Percentiles rank a stretch among this genome's conserved stretches.
phyloP scores from a whole-genome alignment of 2,329 filamentous ascomycete genomes.

The Fusarium dimerum region DNA sequence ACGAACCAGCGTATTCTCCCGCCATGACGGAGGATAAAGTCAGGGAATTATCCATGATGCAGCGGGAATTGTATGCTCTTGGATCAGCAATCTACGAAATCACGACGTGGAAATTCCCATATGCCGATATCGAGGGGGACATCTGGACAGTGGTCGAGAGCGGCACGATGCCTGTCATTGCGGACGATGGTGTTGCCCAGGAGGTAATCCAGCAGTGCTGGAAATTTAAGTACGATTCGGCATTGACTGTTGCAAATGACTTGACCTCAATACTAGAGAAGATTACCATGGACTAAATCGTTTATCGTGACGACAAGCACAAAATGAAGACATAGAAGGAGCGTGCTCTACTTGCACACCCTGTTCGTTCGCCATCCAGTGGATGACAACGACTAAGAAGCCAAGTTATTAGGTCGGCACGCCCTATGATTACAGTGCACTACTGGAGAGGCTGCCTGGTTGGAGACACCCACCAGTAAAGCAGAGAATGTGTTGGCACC shows the following conservation, averaged over 20 bases:
- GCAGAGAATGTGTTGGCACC: too few species aligned
- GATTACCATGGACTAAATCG: neutral
- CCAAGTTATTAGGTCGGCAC: too few species aligned
- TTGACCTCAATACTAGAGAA: slow-evolving; percentile 1
- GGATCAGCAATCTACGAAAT: slow-evolving; percentile 6
- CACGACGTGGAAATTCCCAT: slow-evolving; percentile 5
- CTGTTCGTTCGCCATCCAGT: too few species aligned
- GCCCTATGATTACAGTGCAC: too few species aligned
- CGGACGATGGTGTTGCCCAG: slow-evolving; percentile 1
- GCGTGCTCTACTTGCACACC: too few species aligned
- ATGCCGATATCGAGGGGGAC: slow-evolving; percentile 1
- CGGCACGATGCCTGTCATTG: slow-evolving; percentile 3
- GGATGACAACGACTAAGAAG: too few species aligned
- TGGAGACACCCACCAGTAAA: too few species aligned
- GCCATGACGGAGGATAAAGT: slow-evolving; percentile 4
- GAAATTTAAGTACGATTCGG: slow-evolving; percentile 6
- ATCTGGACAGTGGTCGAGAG: slow-evolving; percentile 5
- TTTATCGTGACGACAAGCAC: too few species aligned
- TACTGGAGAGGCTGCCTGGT: too few species aligned
- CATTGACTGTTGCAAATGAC: slow-evolving; percentile 1
- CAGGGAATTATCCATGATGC: slow-evolving; percentile 1
- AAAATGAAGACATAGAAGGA: too few species aligned
- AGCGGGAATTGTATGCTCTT: slow-evolving; percentile 6
- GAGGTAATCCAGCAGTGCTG: slow-evolving; percentile 3
- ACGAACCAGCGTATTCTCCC: slow-evolving; percentile 6